Percentiles rank a stretch among this genome's conserved stretches.
phyloP scores from a whole-genome alignment of 1,139 yeast genomes.

The Sugiyamaella pinicola region DNA sequence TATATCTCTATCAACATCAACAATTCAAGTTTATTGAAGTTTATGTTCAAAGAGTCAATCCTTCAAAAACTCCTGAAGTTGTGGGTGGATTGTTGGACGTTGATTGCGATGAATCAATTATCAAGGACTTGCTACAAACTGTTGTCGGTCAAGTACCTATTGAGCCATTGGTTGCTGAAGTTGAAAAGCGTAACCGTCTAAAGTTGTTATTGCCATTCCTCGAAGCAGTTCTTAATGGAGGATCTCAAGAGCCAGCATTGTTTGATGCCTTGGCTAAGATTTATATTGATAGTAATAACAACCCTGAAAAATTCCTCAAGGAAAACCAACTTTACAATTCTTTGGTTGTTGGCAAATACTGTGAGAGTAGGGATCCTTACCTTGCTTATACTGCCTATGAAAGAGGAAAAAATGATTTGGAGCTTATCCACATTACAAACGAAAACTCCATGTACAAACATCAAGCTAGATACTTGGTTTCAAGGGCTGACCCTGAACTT shows the following conservation, averaged over 20 bases:
- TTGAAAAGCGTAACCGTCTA: slow-evolving; percentile 92
- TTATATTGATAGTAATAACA: slow-evolving; percentile 94
- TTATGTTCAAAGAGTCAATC: slow-evolving; percentile 96
- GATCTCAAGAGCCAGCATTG: slow-evolving; percentile 87
- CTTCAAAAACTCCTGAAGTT: slow-evolving; percentile 93
- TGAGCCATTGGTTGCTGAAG: slow-evolving; percentile 85
- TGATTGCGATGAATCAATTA: slow-evolving; percentile 91
- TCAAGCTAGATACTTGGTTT: slow-evolving; percentile 91
- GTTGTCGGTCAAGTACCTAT: slow-evolving; percentile 96
- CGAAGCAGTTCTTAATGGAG: slow-evolving; percentile 85
- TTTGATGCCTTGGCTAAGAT: slow-evolving; percentile 95
- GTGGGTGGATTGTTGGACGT: slow-evolving; percentile 95
- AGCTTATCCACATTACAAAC: slow-evolving; percentile 86
- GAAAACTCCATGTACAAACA: slow-evolving; percentile 98
- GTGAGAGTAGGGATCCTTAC: slow-evolving; percentile 99
- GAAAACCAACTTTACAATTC: slow-evolving; percentile 91
- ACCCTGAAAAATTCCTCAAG: slow-evolving; percentile 93
- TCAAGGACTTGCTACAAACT: slow-evolving; percentile 76
- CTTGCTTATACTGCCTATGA: slow-evolving; percentile 96
- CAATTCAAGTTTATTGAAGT: slow-evolving; percentile 95
- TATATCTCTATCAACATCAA: slow-evolving; percentile 92
- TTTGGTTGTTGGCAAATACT: slow-evolving; percentile 91
- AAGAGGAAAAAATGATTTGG: slow-evolving; percentile 89
- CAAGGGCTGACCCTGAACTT: slow-evolving; percentile 77
- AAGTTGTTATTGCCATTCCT: slow-evolving; percentile 89